A percentile compares a stretch with the other conserved stretches of the same genome.
Conservation (phyloP, 1,284 basidiomycete genomes). For the Moesziomyces antarcticus region DNA sequence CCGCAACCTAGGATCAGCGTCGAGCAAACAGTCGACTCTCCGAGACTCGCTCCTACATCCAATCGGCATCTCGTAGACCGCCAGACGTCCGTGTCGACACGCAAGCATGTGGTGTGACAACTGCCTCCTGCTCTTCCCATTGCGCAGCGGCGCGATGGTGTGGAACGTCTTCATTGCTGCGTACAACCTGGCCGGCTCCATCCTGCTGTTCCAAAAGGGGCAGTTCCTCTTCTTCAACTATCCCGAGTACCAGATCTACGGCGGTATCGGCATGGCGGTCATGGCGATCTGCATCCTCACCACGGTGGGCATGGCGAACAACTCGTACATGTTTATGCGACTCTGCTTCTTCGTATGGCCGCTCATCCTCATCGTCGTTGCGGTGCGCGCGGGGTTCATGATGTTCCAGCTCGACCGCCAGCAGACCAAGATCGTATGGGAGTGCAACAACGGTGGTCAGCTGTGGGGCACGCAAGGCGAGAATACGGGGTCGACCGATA, state of each 20-base stretch:
- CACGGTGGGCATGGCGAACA: conserved; percentile 77
- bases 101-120: conserved; percentile 58
- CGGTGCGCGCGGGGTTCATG: conserved; percentile 78
- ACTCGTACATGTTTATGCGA: conserved; percentile 78
- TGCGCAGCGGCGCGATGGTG: conserved; percentile 75
- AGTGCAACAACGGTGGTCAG: conserved; percentile 78
- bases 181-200: conserved; percentile 77
- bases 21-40: no score
- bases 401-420: conserved; percentile 67
- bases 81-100: background rate
- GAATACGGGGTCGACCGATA: conserved; percentile 67
- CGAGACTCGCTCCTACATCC: no score
- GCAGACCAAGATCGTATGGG: conserved; percentile 76
- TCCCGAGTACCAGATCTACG: conserved; percentile 78
- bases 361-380: conserved; percentile 76
- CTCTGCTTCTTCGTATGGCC: conserved; percentile 79
- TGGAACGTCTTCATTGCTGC: conserved; percentile 76
- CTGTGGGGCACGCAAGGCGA: conserved; percentile 74
- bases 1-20: background rate
- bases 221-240: conserved; percentile 77
- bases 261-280: conserved; percentile 76
- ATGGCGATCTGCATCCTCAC: conserved; percentile 74
- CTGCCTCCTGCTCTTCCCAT: conserved; percentile 55
- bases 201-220: conserved; percentile 76
- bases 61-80: no score